A percentile compares a stretch with the other conserved stretches of the same genome.
Conservation (phyloP, 352 stramenopile genomes). For the Phytopythium ostracodes region DNA sequence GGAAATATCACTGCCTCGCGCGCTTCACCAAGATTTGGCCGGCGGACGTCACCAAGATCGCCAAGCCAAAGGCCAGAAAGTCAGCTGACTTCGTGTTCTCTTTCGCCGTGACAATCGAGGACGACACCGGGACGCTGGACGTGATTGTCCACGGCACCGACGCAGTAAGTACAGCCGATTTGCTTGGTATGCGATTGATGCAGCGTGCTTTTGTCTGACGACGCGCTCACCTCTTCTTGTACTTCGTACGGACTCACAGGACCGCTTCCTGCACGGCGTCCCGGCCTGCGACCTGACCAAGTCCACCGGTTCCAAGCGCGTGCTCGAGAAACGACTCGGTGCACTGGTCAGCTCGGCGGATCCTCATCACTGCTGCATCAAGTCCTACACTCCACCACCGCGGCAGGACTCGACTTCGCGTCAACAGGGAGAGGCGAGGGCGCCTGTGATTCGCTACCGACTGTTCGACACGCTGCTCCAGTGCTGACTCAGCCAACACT, state of each 20-base stretch:
- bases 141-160: constrained; percentile 69
- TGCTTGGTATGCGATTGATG: neutral
- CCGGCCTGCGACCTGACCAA: constrained; percentile 56
- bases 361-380: constrained; percentile 59
- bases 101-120: constrained; percentile 56
- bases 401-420: constrained; percentile 5
- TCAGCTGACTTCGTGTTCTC: constrained; percentile 52
- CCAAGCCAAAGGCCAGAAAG: constrained; percentile 28
- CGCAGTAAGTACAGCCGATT: constrained; percentile 45
- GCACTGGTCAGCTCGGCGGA: constrained; percentile 22
- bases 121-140: constrained; percentile 43
- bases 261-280: constrained; percentile 66
- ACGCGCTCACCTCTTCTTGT: constrained; percentile 1
- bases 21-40: constrained; percentile 46
- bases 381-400: constrained; percentile 46
- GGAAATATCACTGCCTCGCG: constrained; percentile 66
- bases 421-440: neutral
- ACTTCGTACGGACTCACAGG: constrained; percentile 22
- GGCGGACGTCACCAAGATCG: constrained; percentile 38
- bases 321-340: constrained; percentile 49
- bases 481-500: constrained; percentile 14
- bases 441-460: constrained; percentile 44
- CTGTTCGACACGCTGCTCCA: constrained; percentile 67
- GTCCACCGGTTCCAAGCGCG: constrained; percentile 40
- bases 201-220: neutral